Evolutionary conservation across 495 filamentous ascomycete genomes (phyloP).

Genomic region (Aspergillus wentii): DNA sequence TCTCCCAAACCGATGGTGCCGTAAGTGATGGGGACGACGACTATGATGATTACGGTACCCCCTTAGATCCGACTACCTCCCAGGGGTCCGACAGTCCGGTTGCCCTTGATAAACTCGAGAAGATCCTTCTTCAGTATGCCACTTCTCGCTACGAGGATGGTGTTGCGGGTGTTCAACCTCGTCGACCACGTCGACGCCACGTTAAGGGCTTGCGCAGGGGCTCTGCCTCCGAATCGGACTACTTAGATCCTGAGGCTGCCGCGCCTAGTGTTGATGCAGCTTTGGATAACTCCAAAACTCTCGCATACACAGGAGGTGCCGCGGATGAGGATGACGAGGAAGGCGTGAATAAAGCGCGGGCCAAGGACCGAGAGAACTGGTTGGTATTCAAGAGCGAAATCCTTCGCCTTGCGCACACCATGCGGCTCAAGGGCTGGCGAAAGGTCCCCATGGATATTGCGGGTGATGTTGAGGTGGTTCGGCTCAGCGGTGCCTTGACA

Average conservation of each 20-base stretch:
- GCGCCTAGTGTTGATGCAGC: constrained; percentile 74
- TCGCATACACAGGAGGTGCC: constrained; percentile 63
- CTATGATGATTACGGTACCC: constrained; percentile 18
- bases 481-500: constrained; percentile 89
- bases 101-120: constrained; percentile 65
- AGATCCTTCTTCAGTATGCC: constrained; percentile 57
- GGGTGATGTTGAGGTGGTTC: constrained; percentile 69
- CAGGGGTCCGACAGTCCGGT: constrained; percentile 53
- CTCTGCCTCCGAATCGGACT: constrained; percentile 75
- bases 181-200: constrained; percentile 26
- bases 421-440: constrained; percentile 86
- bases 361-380: constrained; percentile 73
- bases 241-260: constrained; percentile 61
- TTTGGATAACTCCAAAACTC: constrained; percentile 84
- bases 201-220: constrained; percentile 33
- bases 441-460: constrained; percentile 68
- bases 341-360: constrained; percentile 29
- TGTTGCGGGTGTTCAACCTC: constrained; percentile 31
- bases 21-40: constrained; percentile 23
- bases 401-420: constrained; percentile 79
- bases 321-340: constrained; percentile 36
- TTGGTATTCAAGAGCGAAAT: constrained; percentile 82
- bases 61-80: constrained; percentile 24
- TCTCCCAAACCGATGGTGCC: constrained; percentile 12
- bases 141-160: constrained; percentile 21